Percentiles rank a stretch among this genome's conserved stretches.
Conservation (phyloP, 2,329 filamentous ascomycete species). For the Teratosphaeria pseudoeucalypti region DNA sequence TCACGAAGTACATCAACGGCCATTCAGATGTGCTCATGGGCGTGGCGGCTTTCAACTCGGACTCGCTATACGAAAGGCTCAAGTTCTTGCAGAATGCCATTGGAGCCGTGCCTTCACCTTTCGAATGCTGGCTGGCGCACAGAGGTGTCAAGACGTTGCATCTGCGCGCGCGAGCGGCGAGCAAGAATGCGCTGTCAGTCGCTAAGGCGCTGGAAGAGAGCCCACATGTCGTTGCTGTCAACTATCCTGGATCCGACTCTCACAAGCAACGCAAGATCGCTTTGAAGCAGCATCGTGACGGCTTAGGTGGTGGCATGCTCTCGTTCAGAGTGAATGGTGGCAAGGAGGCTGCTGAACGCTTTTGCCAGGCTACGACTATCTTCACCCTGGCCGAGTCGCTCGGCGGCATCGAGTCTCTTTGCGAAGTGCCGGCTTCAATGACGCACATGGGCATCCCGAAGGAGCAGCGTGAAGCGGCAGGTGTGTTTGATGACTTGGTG, state of each 20-base stretch:
- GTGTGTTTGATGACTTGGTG: slow-evolving; percentile 90
- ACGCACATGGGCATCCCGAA: slow-evolving; percentile 91
- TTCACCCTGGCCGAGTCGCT: slow-evolving; percentile 90
- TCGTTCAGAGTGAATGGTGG: slow-evolving; percentile 90
- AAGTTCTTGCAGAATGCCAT: slow-evolving; percentile 95
- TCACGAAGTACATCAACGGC: slow-evolving; percentile 99
- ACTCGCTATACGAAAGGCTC: slow-evolving; percentile 64
- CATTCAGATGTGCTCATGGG: slow-evolving; percentile 97
- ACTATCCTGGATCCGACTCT: slow-evolving; percentile 85
- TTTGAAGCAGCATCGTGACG: slow-evolving; percentile 81
- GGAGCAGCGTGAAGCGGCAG: slow-evolving; percentile 81
- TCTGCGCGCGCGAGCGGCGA: slow-evolving; percentile 77
- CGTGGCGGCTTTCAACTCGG: slow-evolving; percentile 86
- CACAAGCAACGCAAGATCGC: slow-evolving; percentile 82
- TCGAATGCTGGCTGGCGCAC: slow-evolving; percentile 97
- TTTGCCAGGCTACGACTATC: slow-evolving; percentile 81
- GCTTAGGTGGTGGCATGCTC: slow-evolving; percentile 94
- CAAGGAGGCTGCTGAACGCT: slow-evolving; percentile 72
- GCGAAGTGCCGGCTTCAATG: slow-evolving; percentile 91
- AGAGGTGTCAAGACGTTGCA: slow-evolving; percentile 94
- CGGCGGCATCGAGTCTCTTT: slow-evolving; percentile 82
- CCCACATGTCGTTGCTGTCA: slow-evolving; percentile 75
- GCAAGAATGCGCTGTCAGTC: slow-evolving; percentile 67
- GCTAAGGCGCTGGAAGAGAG: slow-evolving; percentile 69
- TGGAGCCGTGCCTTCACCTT: slow-evolving; percentile 84